These are phyloP conservation scores for Pestalotiopsis sp. DNA, from an alignment of 2,329 filamentous ascomycete genomes.

Conservation along the genomic window DNA sequence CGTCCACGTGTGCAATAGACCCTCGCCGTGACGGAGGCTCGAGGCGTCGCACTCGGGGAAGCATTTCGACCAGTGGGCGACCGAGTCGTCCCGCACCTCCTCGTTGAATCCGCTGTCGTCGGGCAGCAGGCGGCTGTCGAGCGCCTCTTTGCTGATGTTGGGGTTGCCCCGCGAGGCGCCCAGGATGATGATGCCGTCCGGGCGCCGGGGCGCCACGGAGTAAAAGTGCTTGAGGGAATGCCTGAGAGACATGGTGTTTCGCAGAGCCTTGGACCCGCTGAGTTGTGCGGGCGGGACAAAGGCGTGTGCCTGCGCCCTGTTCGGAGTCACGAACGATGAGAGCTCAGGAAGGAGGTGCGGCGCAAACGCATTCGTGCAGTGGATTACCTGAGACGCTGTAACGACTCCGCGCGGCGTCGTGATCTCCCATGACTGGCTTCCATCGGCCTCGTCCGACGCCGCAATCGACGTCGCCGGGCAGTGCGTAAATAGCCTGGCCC, in stretches of 20 bases:
- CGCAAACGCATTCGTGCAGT: slow-evolving; percentile 43
- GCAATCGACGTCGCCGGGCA: slow-evolving; percentile 38
- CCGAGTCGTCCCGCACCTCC: slow-evolving; percentile 40
- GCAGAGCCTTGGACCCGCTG: slow-evolving; percentile 33
- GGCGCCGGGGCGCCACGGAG: slow-evolving; percentile 47
- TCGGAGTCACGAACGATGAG: slow-evolving; percentile 39
- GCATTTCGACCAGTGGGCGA: slow-evolving; percentile 34
- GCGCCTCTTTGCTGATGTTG: slow-evolving; percentile 32
- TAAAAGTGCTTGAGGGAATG: slow-evolving; percentile 51
- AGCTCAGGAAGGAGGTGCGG: slow-evolving; percentile 39
- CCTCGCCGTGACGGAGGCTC: slow-evolving; percentile 39
- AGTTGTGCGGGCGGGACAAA: slow-evolving; percentile 42
- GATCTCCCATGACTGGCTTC: slow-evolving; percentile 31
- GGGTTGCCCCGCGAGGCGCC: slow-evolving; percentile 46
- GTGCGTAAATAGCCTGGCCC: slow-evolving; percentile 43
- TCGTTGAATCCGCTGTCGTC: slow-evolving; percentile 42
- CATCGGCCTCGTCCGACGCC: slow-evolving; percentile 19
- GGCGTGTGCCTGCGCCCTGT: slow-evolving; percentile 46
- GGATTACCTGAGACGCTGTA: slow-evolving; percentile 31
- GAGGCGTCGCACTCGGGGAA: slow-evolving; percentile 32
- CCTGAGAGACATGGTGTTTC: slow-evolving; percentile 46
- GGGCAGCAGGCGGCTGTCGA: slow-evolving; percentile 32
- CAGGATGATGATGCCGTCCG: slow-evolving; percentile 45
- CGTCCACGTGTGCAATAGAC: slow-evolving; percentile 47
- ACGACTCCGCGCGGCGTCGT: slow-evolving; percentile 35